Conservation (phyloP, 768 basidiomycete species). For the Gautieria morchelliformis region DNA sequence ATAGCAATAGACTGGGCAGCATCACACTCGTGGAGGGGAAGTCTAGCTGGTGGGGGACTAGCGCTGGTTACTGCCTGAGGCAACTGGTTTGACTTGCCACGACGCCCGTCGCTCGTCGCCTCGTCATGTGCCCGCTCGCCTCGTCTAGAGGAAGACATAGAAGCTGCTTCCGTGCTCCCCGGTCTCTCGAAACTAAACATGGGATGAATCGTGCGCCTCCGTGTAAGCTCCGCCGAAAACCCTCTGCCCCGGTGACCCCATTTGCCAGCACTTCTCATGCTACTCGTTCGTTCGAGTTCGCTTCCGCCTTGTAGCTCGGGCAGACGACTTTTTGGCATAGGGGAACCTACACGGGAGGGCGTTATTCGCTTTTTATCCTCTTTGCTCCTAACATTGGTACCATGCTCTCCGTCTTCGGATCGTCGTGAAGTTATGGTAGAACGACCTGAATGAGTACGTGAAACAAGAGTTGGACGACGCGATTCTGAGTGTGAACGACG, state of each 20-base stretch:
- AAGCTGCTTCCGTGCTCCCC: not conserved
- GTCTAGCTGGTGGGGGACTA: not conserved
- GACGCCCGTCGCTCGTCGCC: not conserved
- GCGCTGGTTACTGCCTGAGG: not conserved
- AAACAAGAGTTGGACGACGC: not conserved
- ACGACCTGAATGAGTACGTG: not conserved
- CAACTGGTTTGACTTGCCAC: not conserved
- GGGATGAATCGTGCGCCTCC: constrained; percentile 7
- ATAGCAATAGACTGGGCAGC: not conserved
- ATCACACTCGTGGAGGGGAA: not conserved
- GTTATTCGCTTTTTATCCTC: not conserved
- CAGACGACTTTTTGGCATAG: constrained; percentile 1
- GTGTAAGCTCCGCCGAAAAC: not conserved
- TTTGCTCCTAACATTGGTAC: not conserved
- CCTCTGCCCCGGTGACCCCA: constrained; percentile 4
- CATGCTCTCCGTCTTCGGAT: not conserved
- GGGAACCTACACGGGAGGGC: constrained; percentile 3
- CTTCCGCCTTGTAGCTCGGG: not conserved
- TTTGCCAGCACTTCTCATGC: constrained; percentile 6
- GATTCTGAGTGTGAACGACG: constrained; percentile 3
- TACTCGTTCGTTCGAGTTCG: not conserved
- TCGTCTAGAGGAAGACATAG: not conserved
- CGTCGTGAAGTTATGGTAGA: no score
- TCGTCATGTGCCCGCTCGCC: not conserved
- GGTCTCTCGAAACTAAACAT: constrained; percentile 8